Base-by-base conservation (phyloP, 768 basidiomycete species). In the Mycena amicta region DNA sequence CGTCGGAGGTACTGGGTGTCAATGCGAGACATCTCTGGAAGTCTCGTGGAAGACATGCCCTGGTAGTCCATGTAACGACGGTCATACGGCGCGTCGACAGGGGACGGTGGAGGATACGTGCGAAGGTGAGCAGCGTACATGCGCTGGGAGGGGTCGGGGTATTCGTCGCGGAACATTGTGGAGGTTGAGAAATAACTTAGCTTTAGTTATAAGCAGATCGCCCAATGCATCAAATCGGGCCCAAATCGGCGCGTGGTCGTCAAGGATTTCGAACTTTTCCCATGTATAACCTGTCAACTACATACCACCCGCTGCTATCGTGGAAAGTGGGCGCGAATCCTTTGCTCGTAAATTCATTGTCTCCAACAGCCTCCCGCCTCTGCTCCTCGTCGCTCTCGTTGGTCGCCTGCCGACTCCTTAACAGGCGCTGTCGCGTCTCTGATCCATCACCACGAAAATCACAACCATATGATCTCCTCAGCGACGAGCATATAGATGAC, bases 1-100 rank as follows among this genome's bases (percentile, higher is more conserved):
- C 63, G 63, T 50, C 57, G 50, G 3, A 59, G 5, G 53, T 46
- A 58, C 43, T 53, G 59, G 15, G 57, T 59, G 49, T 63, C 58
- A n/a, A 64, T 55, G 23, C 62, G 55, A 40, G 62, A 50, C 28
- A 64, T 53, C 50, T 60, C 59, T 11, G 46, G 47, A 2, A 56
- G 40, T 26, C 59, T 30, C n/a, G 40, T 52, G 55, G 55, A 28
- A 28, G 62, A 31, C 25, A 59, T 4, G 22, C 45, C 51, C 4
- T 60, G 50, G 15, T 64, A 64, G 39, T 64, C 59, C 27, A 52
- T 11, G 26, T 64, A 49, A 13, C 13, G 47, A 23, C 47, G 47
- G 22, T 49, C 47, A 28, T 49, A 49, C 6, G 47, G 26, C 47
- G 47, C 47, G 47, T 49, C 43, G 22, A 45, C 43, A 16, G 22